Evolutionary conservation across 495 filamentous ascomycete genomes (phyloP).

Genomic region (Margaritispora aquatica): DNA sequence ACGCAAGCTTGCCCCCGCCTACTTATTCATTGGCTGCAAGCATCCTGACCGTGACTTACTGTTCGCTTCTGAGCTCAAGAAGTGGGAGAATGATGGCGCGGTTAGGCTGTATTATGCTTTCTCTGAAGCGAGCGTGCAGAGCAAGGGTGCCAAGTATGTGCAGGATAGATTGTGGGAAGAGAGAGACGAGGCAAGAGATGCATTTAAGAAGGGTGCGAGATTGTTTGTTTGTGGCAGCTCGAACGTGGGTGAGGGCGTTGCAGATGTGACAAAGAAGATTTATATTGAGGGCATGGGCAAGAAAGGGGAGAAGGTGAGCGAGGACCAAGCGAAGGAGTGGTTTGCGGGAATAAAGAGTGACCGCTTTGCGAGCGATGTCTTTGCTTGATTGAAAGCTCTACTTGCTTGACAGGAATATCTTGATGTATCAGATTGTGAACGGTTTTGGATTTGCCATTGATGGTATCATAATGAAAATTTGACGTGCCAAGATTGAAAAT

Average conservation of each 20-base stretch:
- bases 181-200: slow-evolving; percentile 29
- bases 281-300: background rate
- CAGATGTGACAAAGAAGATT: background rate
- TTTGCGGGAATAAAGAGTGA: background rate
- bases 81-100: slow-evolving; percentile 37
- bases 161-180: slow-evolving; percentile 43
- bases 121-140: background rate
- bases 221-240: slow-evolving; percentile 44
- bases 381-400: slow-evolving; percentile 25
- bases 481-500: background rate
- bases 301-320: background rate
- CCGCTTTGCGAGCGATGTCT: background rate
- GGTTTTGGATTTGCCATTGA: too few relatives aligned
- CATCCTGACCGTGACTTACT: slow-evolving; percentile 38
- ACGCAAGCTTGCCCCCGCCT: slow-evolving; percentile 37
- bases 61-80: slow-evolving; percentile 36
- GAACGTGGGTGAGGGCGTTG: background rate
- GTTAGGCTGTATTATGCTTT: slow-evolving; percentile 30
- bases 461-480: background rate
- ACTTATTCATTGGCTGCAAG: slow-evolving; percentile 48
- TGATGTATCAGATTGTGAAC: too few relatives aligned
- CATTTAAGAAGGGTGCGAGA: slow-evolving; percentile 38
- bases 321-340: background rate
- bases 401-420: too few relatives aligned
- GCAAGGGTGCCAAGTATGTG: slow-evolving; percentile 35